Base-by-base conservation (phyloP, 768 basidiomycete genomes). In the Lactifluus hygrophoroides region DNA sequence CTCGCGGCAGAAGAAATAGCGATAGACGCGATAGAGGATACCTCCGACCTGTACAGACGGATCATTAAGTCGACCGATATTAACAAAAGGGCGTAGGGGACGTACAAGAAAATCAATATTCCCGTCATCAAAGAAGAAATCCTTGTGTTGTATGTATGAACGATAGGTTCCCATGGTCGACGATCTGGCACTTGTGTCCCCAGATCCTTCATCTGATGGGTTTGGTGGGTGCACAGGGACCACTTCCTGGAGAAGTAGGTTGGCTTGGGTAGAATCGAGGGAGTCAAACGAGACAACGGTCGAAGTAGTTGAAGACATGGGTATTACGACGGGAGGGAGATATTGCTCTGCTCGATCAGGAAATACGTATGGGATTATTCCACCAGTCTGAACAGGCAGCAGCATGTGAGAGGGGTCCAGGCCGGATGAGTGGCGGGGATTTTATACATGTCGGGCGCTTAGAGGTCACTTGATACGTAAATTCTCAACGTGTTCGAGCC, bases 1-100 rank as follows among this genome's bases (percentile, higher is more conserved):
- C 30, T 49, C 45, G 16, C 61, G 51, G 19, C 40, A 50, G 37
- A 62, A 58, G n/a, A 62, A 51, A 42, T 58, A 62, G 9, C 57
- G 57, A 42, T 62, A 57, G 11, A 62, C 42, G 16, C 57, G 27
- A 42, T 62, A 59, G 42, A 59, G 57, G 21, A 25, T 25, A 4
- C 49, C 28, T 14, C 59, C 52, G n/a, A 48, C 57, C 51, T 58
- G 25, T 42, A 23, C 17, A 23, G 14, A 40, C 19, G 3, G 21
- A 17, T 25, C 32, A 4, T 32, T 2, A 44, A n/a, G 2, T 56
- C 21, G 53, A 49, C 34, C 14, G 34, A n/a, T 1, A 30, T 5
- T 5, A 14, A 9, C 8, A 21, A 28, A 14, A 28, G 4, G 47
- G 17, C 8, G 21, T 16, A 40, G 2, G 17, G 7, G 25, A 40